Conservation (phyloP, 2,329 filamentous ascomycete species). For the Akanthomyces lecanii region DNA sequence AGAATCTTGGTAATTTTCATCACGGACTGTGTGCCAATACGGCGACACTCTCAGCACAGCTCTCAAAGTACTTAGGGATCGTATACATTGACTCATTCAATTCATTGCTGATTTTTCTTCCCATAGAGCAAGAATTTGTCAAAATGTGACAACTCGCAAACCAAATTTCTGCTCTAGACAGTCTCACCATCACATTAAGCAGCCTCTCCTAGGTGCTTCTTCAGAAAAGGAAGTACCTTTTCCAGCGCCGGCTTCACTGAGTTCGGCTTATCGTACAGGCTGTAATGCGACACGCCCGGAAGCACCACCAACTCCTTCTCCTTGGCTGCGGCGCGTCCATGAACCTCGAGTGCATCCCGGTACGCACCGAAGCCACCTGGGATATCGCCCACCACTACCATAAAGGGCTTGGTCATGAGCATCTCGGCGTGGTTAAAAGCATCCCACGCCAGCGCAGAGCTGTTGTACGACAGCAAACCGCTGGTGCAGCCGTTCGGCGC, state of each 20-base stretch:
- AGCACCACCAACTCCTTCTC: conserved; percentile 17
- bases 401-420: conserved; percentile 15
- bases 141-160: neutral
- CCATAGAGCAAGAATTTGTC: no score
- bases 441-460: conserved; percentile 15
- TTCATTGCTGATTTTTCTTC: no score
- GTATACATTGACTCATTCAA: neutral
- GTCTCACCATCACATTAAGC: neutral
- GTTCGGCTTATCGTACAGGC: conserved; percentile 17
- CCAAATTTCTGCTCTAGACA: neutral
- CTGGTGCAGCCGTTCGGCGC: conserved; percentile 4
- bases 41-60: neutral
- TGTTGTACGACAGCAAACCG: conserved; percentile 12
- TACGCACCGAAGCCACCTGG: conserved; percentile 15
- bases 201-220: conserved; percentile 25
- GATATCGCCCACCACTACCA: conserved; percentile 16
- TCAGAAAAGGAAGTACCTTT: conserved; percentile 11
- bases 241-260: conserved; percentile 16
- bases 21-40: neutral
- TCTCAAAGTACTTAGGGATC: neutral
- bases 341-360: conserved; percentile 7
- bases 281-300: conserved; percentile 15
- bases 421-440: conserved; percentile 14
- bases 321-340: conserved; percentile 14
- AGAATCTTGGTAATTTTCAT: neutral